These are phyloP conservation scores for Hemileccinum impolitum DNA, from an alignment of 768 basidiomycete genomes.

Conservation along the genomic window DNA sequence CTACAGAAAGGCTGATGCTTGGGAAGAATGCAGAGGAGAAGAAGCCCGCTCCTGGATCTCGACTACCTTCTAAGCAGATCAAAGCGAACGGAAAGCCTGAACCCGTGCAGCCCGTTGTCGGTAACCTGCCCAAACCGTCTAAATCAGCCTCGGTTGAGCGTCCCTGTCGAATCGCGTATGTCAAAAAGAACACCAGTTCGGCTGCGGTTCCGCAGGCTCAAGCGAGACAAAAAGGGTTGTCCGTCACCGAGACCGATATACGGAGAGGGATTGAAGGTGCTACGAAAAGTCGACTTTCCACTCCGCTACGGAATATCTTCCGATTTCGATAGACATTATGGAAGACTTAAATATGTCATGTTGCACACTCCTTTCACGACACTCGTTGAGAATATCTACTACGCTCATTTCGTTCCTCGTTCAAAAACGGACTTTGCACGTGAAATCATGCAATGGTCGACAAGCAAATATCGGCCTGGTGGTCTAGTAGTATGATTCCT, in stretches of 20 bases:
- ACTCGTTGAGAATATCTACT: conserved; percentile 8
- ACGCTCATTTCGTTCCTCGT: not conserved
- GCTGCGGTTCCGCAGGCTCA: conserved; percentile 1
- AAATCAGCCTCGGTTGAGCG: conserved; percentile 14
- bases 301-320: conserved; percentile 31
- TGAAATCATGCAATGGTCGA: not conserved
- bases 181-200: conserved; percentile 14
- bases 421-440: not conserved
- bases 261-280: conserved; percentile 26
- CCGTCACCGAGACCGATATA: conserved; percentile 14
- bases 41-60: conserved; percentile 11
- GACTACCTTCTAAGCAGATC: conserved; percentile 12
- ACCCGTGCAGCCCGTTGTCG: not conserved
- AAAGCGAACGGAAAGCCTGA: conserved; percentile 11
- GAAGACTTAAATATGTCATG: not conserved
- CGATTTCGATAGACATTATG: conserved; percentile 23
- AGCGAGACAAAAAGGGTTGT: conserved; percentile 13
- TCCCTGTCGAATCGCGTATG: conserved; percentile 12
- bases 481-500: conserved; percentile 68
- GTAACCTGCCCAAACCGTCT: conserved; percentile 1
- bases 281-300: conserved; percentile 25
- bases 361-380: conserved; percentile 8
- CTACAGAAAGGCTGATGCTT: conserved; percentile 1
- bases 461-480: conserved; percentile 39
- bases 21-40: conserved; percentile 8